Evolutionary conservation across 225 moss, liverwort and hornwort species (phyloP), one percentile per base, ranked within the genome.

Genomic region (Marchantia paleacea): DNA sequence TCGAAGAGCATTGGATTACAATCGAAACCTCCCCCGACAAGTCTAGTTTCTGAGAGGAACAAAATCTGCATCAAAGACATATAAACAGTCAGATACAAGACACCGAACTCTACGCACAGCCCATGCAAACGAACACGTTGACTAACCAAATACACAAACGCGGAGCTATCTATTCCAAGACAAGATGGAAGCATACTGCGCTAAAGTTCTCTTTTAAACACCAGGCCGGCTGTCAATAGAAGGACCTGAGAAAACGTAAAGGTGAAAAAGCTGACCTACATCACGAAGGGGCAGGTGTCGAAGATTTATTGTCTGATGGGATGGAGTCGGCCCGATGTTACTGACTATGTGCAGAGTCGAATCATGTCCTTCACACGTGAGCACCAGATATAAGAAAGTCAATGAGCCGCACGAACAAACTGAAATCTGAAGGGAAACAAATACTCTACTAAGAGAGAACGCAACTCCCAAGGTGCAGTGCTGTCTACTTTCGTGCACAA

Each of bases 1-100:
- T 90, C 93, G 84, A 99, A 99, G 55, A 99, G 90, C 94, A 99
- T 95, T 19, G 99, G 99, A 82, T 99, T 99, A 87, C 99, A 94
- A 86, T 99, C 92, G 79, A 92, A 99, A 30, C 99, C 99, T 83
- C 89, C 99, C 82, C 93, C 95, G 64, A 95, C 95, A 67, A 99
- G 85, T 87, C 82, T 89, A 47, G 95, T 99, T 81, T 99, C 99
- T 75, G 99, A 99, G 53, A 99, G 87, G 58, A 95, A 99, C 75
- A 99, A 81, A 77, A 99, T 91, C 97, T 97, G 90, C 86, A 81
- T 50, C 60, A 26, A 15, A 53, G 74, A 75, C 72, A 69, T 55
- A 4, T 50, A 79, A 29, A 48, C n/a, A 19, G 65, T 77, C 61
- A 77, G 63, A 54, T 26, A 75, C 54, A 75, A 39, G 60, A 19